Percentiles rank a stretch among this genome's conserved stretches.
These are phyloP conservation scores for Syzygium aromaticum DNA, from an alignment of 345 rosid genomes.

Conservation along the genomic window DNA sequence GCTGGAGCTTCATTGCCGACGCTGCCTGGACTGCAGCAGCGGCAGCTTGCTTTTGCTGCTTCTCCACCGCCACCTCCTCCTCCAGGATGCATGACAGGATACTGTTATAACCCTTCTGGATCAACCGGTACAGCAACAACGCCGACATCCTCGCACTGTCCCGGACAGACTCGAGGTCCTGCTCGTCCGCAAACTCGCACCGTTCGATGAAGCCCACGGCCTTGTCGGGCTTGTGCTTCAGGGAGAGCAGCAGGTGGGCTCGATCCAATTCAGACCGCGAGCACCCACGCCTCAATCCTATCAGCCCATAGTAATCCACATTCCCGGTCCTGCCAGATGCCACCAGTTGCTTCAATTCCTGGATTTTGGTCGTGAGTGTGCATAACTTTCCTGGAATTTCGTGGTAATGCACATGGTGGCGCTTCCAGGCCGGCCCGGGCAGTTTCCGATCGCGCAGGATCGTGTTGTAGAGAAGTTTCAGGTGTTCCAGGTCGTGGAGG, in stretches of 20 bases:
- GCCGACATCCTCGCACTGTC: constrained; percentile 84
- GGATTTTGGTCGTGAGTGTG: constrained; percentile 51
- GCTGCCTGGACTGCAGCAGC: constrained; percentile 25
- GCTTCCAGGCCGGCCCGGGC: constrained; percentile 96
- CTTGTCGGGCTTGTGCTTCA: constrained; percentile 83
- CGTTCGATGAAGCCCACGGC: constrained; percentile 62
- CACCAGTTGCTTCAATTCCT: constrained; percentile 58
- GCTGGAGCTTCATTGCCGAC: constrained; percentile 41
- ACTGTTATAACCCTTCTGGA: constrained; percentile 71
- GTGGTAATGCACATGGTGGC: constrained; percentile 67
- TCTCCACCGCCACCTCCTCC: constrained; percentile 60
- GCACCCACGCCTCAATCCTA: constrained; percentile 82
- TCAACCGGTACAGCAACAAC: constrained; percentile 65
- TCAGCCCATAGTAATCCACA: constrained; percentile 77
- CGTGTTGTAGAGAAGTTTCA: constrained; percentile 80
- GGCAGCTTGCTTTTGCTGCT: constrained; percentile 41
- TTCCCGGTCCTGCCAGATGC: constrained; percentile 72
- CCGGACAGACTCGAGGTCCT: constrained; percentile 59
- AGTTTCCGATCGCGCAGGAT: constrained; percentile 79
- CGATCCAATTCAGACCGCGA: constrained; percentile 81
- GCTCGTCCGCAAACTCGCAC: constrained; percentile 64
- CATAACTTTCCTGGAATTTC: constrained; percentile 85
- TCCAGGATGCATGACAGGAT: constrained; percentile 46
- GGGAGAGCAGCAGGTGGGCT: constrained; percentile 64
- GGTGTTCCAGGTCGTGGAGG: constrained; percentile 87